Base-by-base conservation (phyloP, 1,284 basidiomycete species). In the Exsudoporus floridanus region DNA sequence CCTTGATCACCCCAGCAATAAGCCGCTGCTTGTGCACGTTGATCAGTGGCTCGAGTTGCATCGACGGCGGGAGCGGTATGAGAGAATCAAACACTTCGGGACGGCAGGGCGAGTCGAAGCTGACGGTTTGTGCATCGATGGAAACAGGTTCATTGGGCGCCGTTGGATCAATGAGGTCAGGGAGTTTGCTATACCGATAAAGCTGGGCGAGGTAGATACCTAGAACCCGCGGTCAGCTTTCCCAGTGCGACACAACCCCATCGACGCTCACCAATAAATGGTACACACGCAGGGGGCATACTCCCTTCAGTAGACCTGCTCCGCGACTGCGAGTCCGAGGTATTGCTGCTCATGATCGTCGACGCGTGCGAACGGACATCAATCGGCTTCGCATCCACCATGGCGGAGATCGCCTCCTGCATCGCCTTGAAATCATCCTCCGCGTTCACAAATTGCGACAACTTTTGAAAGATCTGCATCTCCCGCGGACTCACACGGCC, bases 1-100 rank as follows among this genome's bases (percentile, higher is more conserved):
- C 78, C 65, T 90, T 89, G 64, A 92, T 86, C 30, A 89, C 83
- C 8, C 78, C 79, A 7, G 92, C 89, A 48, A 91, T 87, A 57
- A 84, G 72, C 27, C 92, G 83, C 65, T 92, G 89, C 70, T 94
- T 93, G 70, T 93, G 89, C 4, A 94, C 83, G 67, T 93, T 94
- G 72, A 94, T 88, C 50, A 94, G 73, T 2, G 90, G 90, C 58
- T 90, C 87, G n/a, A 94, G 79, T 57, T 85, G 81, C 74, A 92
- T 84, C n/a, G 78, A 78, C 0, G 80, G 66, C 0, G 90, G 90
- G 10, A 92, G 78, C 2, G 86, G 80, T 3, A 82, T 76, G 4
- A 92, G 77, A 16, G 83, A 76, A 2, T 80, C 76, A 67, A 92
- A 92, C 14, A 90, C 85, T 58, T 90, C 86, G 0, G 90, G 88